A percentile compares a stretch with the other conserved stretches of the same genome.
Conservation (phyloP, 805 yeast genomes). For the Candida oleophila region DNA sequence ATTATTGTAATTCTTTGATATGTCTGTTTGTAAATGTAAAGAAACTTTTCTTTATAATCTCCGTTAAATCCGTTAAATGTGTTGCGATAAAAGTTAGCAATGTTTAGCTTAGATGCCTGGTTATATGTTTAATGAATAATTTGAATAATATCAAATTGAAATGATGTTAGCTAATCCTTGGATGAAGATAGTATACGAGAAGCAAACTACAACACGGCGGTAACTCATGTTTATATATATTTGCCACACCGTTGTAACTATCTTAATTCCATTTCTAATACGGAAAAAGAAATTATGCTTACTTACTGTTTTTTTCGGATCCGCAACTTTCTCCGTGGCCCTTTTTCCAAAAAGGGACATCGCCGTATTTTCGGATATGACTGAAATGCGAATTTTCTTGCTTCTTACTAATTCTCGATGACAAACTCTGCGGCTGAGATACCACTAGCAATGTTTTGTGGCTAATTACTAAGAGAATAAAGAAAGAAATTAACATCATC, state of each 20-base stretch:
- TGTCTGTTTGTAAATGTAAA: too few species aligned
- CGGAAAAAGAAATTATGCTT: background rate
- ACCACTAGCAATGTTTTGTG: too few species aligned
- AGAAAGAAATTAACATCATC: too few species aligned
- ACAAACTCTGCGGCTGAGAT: background rate
- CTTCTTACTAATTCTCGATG: background rate
- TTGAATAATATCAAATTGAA: background rate
- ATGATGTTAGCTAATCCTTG: background rate
- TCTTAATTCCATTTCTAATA: background rate
- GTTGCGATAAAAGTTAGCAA: too few species aligned
- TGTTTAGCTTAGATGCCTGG: too few species aligned
- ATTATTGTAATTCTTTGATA: background rate
- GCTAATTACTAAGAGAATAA: too few species aligned
- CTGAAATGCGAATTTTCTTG: background rate
- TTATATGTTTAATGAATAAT: too few species aligned
- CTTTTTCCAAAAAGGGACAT: background rate
- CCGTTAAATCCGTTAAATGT: too few species aligned
- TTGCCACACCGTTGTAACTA: background rate
- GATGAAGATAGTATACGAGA: too few species aligned
- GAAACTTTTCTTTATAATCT: too few species aligned
- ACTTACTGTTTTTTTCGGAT: background rate
- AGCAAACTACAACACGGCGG: background rate
- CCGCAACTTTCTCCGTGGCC: background rate
- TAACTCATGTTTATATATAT: background rate
- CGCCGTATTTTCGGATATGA: background rate